Percentiles rank a stretch among this genome's conserved stretches.
Conservation (phyloP, 345 rosid species). For the Trapa bicornis region DNA sequence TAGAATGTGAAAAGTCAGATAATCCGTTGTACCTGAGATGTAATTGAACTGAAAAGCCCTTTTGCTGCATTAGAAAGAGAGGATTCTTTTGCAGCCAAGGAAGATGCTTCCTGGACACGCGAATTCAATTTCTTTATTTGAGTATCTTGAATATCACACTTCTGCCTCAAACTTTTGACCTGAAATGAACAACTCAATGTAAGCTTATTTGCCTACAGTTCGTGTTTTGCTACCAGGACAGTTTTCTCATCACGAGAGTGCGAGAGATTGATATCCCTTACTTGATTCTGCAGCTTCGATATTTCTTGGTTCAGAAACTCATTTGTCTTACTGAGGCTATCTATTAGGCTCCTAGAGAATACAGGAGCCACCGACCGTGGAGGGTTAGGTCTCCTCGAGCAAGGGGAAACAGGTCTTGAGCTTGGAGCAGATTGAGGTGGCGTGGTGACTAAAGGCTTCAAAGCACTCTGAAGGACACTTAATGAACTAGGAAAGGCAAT, state of each 20-base stretch:
- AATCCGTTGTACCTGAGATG: slow-evolving; percentile 35
- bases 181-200: slow-evolving; percentile 13
- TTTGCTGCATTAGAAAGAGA: slow-evolving; percentile 45
- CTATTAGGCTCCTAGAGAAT: slow-evolving; percentile 61
- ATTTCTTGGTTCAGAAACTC: slow-evolving; percentile 69
- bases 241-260: background rate
- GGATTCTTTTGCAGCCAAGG: slow-evolving; percentile 34
- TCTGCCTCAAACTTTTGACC: slow-evolving; percentile 52
- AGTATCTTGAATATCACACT: slow-evolving; percentile 47
- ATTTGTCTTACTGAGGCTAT: slow-evolving; percentile 77
- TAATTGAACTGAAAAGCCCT: slow-evolving; percentile 42
- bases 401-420: slow-evolving; percentile 53
- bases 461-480: slow-evolving; percentile 49
- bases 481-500: slow-evolving; percentile 65
- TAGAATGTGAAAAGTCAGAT: background rate
- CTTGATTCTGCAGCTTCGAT: slow-evolving; percentile 63
- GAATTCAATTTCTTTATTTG: slow-evolving; percentile 42
- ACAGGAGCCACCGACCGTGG: slow-evolving; percentile 39
- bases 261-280: slow-evolving; percentile 6
- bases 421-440: slow-evolving; percentile 25
- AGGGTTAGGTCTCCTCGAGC: slow-evolving; percentile 59
- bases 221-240: background rate
- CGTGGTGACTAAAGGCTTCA: slow-evolving; percentile 32
- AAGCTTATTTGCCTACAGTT: background rate
- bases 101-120: slow-evolving; percentile 38